Percentiles rank a stretch among this genome's conserved stretches.
Evolutionary conservation across 306 rosid species (phyloP).

Genomic region (Dicorynia guianensis): DNA sequence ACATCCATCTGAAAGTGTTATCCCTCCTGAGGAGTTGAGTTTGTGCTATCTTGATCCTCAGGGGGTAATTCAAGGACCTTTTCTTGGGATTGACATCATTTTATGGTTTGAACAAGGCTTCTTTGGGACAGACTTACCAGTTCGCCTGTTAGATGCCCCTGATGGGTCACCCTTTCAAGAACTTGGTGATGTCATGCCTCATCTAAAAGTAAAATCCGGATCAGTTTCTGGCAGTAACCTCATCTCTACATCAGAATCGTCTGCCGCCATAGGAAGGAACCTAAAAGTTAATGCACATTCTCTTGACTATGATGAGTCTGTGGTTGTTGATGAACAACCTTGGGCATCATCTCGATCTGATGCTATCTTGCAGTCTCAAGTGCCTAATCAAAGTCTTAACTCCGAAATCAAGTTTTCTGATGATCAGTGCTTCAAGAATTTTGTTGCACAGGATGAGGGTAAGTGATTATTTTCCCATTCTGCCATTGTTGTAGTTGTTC

Average conservation of each 20-base stretch:
- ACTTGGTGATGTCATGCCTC: constrained; percentile 73
- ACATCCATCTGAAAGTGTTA: constrained; percentile 43
- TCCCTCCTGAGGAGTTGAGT: constrained; percentile 64
- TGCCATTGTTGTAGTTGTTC: constrained; percentile 13
- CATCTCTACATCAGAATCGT: constrained; percentile 51
- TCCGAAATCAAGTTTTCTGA: constrained; percentile 54
- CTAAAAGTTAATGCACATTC: constrained; percentile 47
- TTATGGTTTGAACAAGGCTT: constrained; percentile 79
- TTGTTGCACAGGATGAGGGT: constrained; percentile 61
- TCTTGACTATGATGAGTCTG: constrained; percentile 48
- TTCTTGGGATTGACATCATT: constrained; percentile 76
- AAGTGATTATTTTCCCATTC: constrained; percentile 30
- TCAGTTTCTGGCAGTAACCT: constrained; percentile 47
- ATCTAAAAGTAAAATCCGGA: constrained; percentile 53
- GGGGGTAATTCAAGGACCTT: constrained; percentile 73
- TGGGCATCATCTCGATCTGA: constrained; percentile 57
- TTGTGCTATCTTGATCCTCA: constrained; percentile 80
- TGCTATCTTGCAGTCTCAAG: constrained; percentile 47
- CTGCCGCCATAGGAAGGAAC: constrained; percentile 53
- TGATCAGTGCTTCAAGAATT: constrained; percentile 49
- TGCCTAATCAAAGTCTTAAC: constrained; percentile 44
- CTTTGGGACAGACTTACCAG: constrained; percentile 66
- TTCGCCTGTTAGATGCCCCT: constrained; percentile 67
- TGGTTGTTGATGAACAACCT: constrained; percentile 45
- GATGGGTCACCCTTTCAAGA: constrained; percentile 69